Conservation (phyloP, 176 grass and related monocot genomes). For the Urochloa ruziziensis region DNA sequence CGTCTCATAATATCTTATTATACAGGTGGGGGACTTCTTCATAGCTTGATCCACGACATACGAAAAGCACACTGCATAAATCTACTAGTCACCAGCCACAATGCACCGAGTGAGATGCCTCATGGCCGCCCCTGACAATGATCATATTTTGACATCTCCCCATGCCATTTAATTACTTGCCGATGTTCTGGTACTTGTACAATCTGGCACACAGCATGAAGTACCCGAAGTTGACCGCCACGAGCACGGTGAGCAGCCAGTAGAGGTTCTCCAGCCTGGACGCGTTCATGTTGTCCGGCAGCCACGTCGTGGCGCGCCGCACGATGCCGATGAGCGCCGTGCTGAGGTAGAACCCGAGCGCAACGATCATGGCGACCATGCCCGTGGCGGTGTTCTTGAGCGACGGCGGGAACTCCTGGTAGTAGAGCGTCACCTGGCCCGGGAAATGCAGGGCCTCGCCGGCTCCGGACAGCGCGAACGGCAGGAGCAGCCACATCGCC, state of each 20-base stretch:
- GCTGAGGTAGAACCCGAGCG: conserved; percentile 76
- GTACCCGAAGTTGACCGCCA: conserved; percentile 63
- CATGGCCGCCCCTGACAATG: no score
- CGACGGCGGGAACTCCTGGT: conserved; percentile 67
- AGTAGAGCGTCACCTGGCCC: conserved; percentile 62
- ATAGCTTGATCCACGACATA: no score
- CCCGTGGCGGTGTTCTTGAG: conserved; percentile 71
- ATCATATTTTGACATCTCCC: no score
- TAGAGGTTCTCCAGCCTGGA: conserved; percentile 64
- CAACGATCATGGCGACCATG: conserved; percentile 54
- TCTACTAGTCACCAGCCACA: no score
- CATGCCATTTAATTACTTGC: conserved; percentile 1
- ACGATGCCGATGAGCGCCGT: conserved; percentile 53
- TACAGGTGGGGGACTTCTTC: no score
- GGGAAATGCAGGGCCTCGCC: conserved; percentile 70
- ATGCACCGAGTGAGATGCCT: no score
- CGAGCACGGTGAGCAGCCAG: conserved; percentile 54
- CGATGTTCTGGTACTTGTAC: conserved; percentile 56
- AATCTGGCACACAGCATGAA: conserved; percentile 60
- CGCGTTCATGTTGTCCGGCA: conserved; percentile 78
- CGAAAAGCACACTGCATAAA: no score
- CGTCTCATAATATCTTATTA: no score
- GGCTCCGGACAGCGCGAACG: conserved; percentile 43
- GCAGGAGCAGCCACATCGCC: conserved; percentile 67
- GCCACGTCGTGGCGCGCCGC: conserved; percentile 49